Evolutionary conservation across 768 basidiomycete species (phyloP).

Genomic region (Leccinum incarnatum): DNA sequence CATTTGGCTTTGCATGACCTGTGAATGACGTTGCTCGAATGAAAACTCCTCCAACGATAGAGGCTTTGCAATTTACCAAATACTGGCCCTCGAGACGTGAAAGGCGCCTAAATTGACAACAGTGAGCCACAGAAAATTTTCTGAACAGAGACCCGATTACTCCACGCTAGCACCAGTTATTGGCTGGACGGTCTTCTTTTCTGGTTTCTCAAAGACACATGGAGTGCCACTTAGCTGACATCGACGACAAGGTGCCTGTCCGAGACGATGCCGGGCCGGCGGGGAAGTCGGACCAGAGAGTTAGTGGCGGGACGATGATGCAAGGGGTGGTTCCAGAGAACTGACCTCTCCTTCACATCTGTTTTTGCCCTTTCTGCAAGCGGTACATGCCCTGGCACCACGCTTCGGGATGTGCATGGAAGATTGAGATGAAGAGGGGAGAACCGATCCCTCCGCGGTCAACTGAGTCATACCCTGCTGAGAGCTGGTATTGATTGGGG

Average conservation of each 20-base stretch:
- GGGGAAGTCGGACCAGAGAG: constrained; percentile 67
- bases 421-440: constrained; percentile 28
- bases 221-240: constrained; percentile 79
- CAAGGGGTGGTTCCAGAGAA: constrained; percentile 30
- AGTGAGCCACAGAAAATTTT: constrained; percentile 16
- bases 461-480: constrained; percentile 36
- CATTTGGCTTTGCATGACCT: constrained; percentile 94
- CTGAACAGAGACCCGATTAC: constrained; percentile 41
- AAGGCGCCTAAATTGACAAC: constrained; percentile 54
- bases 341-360: constrained; percentile 89
- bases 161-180: constrained; percentile 68
- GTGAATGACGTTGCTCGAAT: constrained; percentile 1
- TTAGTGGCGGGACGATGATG: constrained; percentile 41
- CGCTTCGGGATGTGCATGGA: constrained; percentile 79
- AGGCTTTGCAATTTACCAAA: constrained; percentile 44
- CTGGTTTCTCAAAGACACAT: constrained; percentile 89
- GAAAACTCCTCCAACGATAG: background rate
- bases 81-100: constrained; percentile 86
- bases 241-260: constrained; percentile 84
- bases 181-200: constrained; percentile 71
- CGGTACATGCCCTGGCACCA: constrained; percentile 85
- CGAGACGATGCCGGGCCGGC: constrained; percentile 64
- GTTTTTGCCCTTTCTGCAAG: constrained; percentile 90
- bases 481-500: constrained; percentile 10
- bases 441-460: constrained; percentile 31